Conservation (phyloP, 1,139 yeast genomes). For the Kurtzmaniella quercitrusa region DNA sequence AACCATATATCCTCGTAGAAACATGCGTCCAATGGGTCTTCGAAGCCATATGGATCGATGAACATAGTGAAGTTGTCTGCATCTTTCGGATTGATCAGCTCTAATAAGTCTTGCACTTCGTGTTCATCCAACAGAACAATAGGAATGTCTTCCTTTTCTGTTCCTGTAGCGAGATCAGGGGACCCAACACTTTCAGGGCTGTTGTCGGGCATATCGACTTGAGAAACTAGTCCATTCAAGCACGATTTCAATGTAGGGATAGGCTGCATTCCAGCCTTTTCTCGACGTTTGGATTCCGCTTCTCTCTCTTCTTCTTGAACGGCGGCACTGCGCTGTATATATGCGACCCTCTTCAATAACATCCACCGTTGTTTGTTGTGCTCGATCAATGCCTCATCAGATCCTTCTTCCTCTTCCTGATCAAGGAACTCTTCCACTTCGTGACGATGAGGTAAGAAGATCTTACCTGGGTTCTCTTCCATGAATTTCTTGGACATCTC, state of each 20-base stretch:
- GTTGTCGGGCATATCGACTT: not conserved
- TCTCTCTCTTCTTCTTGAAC: conserved; percentile 31
- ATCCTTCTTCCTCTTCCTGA: conserved; percentile 33
- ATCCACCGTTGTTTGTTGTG: conserved; percentile 61
- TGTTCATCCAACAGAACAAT: conserved; percentile 44
- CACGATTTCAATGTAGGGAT: not conserved
- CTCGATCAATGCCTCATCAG: conserved; percentile 37
- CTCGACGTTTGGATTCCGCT: conserved; percentile 30
- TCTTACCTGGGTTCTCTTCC: conserved; percentile 30
- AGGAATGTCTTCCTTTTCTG: conserved; percentile 30
- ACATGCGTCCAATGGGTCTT: conserved; percentile 74
- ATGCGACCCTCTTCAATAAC: conserved; percentile 63
- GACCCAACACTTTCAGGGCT: not conserved
- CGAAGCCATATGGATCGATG: conserved; percentile 83
- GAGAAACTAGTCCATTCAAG: not conserved
- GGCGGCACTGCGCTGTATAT: conserved; percentile 59
- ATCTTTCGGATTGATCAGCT: conserved; percentile 28
- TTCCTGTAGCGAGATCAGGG: not conserved
- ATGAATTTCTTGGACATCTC: conserved; percentile 51
- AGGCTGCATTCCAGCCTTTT: conserved; percentile 27
- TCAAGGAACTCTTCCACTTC: conserved; percentile 54
- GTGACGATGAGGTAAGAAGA: conserved; percentile 54
- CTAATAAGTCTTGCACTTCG: conserved; percentile 42
- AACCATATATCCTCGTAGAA: conserved; percentile 90
- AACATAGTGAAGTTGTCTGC: conserved; percentile 37